Evolutionary conservation across 164 flowering plant species (phyloP).

Genomic region (Magnolia kwangsiensis): DNA sequence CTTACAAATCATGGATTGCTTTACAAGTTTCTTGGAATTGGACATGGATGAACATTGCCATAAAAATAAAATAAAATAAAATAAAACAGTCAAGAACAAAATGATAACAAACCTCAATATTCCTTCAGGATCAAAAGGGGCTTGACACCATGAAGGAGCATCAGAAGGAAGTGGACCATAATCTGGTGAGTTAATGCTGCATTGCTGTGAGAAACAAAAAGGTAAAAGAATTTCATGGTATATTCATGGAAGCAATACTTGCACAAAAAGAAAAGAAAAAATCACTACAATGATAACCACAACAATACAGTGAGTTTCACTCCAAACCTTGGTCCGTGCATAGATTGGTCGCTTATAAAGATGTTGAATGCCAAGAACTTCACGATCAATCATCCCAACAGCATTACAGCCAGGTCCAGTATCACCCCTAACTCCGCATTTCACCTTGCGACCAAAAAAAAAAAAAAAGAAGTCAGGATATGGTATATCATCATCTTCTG

Average conservation of each 20-base stretch:
- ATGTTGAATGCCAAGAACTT: conserved; percentile 59
- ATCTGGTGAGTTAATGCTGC: conserved; percentile 69
- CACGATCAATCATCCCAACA: conserved; percentile 77
- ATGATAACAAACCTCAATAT: conserved; percentile 47
- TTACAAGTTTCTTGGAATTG: neutral
- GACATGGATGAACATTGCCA: neutral
- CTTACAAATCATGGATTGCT: too few relatives aligned
- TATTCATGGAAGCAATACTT: neutral
- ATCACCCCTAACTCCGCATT: conserved; percentile 76
- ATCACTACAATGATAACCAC: neutral
- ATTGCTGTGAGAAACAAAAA: conserved; percentile 36
- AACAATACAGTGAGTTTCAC: neutral
- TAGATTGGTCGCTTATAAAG: conserved; percentile 55
- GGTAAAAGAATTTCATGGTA: too few relatives aligned
- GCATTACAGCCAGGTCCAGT: conserved; percentile 85
- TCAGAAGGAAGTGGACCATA: conserved; percentile 65
- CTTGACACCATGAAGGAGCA: conserved; percentile 91
- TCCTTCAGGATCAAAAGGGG: conserved; percentile 93
- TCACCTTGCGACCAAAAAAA: conserved; percentile 36
- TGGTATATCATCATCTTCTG: neutral
- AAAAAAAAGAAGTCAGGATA: neutral
- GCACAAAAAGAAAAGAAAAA: neutral
- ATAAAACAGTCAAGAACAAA: neutral
- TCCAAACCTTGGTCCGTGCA: conserved; percentile 50
- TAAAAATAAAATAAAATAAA: neutral